These are phyloP conservation scores for Angomonas ambiguus DNA, from an alignment of 208 protist species.

Conservation along the genomic window DNA sequence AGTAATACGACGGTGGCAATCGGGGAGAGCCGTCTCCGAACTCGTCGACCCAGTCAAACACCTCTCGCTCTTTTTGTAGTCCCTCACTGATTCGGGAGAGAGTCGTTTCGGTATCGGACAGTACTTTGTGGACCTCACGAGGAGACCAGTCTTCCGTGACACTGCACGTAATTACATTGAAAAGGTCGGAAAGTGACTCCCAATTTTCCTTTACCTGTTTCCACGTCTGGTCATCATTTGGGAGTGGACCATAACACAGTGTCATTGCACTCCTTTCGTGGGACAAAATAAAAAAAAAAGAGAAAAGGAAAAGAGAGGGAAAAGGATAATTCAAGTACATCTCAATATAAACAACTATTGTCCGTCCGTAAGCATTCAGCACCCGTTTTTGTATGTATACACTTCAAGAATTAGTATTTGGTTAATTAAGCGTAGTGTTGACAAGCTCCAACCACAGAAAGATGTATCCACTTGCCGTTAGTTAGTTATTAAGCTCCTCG, in stretches of 20 bases:
- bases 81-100: neutral
- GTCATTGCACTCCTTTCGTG: neutral
- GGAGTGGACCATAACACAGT: neutral
- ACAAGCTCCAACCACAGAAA: too few species aligned
- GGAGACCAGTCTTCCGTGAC: neutral
- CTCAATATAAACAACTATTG: too few species aligned
- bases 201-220: neutral
- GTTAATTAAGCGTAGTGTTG: too few species aligned
- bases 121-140: neutral
- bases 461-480: too few species aligned
- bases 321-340: too few species aligned
- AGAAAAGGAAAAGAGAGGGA: neutral
- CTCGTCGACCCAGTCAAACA: neutral
- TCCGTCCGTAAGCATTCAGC: too few species aligned
- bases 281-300: constrained; percentile 13
- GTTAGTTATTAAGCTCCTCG: too few species aligned
- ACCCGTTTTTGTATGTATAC: too few species aligned
- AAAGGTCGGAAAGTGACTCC: neutral
- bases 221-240: neutral
- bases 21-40: constrained; percentile 1
- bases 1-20: constrained; percentile 60
- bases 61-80: neutral
- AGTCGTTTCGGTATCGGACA: neutral
- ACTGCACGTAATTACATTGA: neutral
- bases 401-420: too few species aligned